A percentile compares a stretch with the other conserved stretches of the same genome.
These are phyloP conservation scores for Zea luxurians DNA, from an alignment of 176 grass and related monocot genomes.

Conservation along the genomic window DNA sequence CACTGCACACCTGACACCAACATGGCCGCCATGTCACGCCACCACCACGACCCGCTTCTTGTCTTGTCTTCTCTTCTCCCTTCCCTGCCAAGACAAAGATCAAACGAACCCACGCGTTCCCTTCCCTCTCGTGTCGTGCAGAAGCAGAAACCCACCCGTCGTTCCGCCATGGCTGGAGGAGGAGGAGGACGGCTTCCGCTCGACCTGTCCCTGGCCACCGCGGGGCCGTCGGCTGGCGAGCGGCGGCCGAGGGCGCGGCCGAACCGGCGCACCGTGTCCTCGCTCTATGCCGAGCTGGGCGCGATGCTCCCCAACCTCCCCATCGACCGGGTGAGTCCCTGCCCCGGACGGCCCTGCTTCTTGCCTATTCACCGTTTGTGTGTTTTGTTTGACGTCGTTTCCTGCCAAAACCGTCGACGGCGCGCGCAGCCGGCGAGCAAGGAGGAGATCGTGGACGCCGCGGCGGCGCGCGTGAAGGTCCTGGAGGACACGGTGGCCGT, in stretches of 20 bases:
- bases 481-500: constrained; percentile 37
- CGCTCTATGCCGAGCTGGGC: constrained; percentile 25
- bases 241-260: not conserved
- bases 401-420: not conserved
- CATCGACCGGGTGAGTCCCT: not conserved
- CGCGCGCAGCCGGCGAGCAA: not conserved
- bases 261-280: not conserved
- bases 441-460: constrained; percentile 34
- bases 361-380: not conserved
- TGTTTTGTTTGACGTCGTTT: not conserved
- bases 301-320: constrained; percentile 29
- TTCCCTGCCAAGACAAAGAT: not conserved
- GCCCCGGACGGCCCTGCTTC: not conserved
- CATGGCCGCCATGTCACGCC: not conserved
- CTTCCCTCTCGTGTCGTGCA: not conserved
- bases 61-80: too few species aligned
- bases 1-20: not conserved
- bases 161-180: not conserved
- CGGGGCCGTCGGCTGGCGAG: not conserved
- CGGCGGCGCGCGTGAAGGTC: constrained; percentile 25
- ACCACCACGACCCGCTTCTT: not conserved
- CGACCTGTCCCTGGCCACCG: constrained; percentile 4
- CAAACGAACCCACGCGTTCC: too few species aligned
- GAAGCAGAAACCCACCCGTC: not conserved
- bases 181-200: not conserved